Evolutionary conservation across 2,329 filamentous ascomycete species (phyloP).

Genomic region (Phaeosphaeriaceae sp.): DNA sequence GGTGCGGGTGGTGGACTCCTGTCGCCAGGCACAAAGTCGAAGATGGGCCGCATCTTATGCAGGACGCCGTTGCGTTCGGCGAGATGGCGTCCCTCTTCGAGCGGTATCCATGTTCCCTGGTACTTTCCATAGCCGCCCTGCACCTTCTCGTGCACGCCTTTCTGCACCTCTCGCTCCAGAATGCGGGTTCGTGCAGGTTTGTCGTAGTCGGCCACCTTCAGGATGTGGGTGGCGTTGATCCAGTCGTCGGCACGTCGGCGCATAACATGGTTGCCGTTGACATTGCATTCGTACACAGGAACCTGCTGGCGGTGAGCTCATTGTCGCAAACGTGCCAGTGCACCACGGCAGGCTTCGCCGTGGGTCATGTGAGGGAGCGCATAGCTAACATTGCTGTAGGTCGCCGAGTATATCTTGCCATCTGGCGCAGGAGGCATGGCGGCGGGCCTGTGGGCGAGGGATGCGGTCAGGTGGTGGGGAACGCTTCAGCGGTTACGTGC

Average conservation of each 20-base stretch:
- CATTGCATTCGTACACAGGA: slow-evolving; percentile 92
- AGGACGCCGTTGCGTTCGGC: slow-evolving; percentile 87
- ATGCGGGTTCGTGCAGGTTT: slow-evolving; percentile 96
- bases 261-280: slow-evolving; percentile 93
- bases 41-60: slow-evolving; percentile 83
- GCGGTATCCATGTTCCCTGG: slow-evolving; percentile 96
- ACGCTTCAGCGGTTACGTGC: slow-evolving; percentile 14
- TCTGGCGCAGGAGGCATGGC: slow-evolving; percentile 48
- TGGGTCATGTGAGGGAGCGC: slow-evolving; percentile 4
- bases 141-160: slow-evolving; percentile 95
- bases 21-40: slow-evolving; percentile 85
- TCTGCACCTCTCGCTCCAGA: slow-evolving; percentile 94
- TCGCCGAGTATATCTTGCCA: slow-evolving; percentile 67
- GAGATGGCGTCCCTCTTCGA: slow-evolving; percentile 79
- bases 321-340: slow-evolving; percentile 10
- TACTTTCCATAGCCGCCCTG: slow-evolving; percentile 99
- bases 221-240: slow-evolving; percentile 99
- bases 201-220: slow-evolving; percentile 96
- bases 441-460: slow-evolving; percentile 11
- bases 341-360: not conserved
- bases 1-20: slow-evolving; percentile 92
- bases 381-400: slow-evolving; percentile 62
- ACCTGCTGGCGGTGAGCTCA: slow-evolving; percentile 64
- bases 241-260: slow-evolving; percentile 90
- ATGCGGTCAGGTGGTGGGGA: slow-evolving; percentile 1